These are phyloP conservation scores for Mucor sp. DNA, from an alignment of 371 early-diverging fungal genomes.

Conservation along the genomic window DNA sequence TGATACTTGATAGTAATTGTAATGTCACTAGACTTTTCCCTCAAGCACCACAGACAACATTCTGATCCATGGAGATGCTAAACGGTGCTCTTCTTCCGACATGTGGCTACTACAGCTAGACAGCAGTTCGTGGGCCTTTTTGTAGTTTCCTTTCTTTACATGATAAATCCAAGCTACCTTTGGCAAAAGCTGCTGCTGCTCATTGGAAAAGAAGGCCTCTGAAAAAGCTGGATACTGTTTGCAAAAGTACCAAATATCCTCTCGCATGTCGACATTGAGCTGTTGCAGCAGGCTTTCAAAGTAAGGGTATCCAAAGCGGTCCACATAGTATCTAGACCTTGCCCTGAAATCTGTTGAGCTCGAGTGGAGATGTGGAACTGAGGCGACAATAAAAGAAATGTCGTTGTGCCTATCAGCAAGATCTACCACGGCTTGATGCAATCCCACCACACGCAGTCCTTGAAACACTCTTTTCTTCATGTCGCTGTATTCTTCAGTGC, in stretches of 20 bases:
- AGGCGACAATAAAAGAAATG: background rate
- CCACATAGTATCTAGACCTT: background rate
- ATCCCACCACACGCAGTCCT: background rate
- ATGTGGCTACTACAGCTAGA: background rate
- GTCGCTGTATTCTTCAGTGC: background rate
- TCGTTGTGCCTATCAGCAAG: conserved; percentile 8
- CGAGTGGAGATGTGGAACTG: background rate
- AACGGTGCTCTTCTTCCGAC: background rate
- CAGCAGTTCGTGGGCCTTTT: background rate
- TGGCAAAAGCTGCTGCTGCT: background rate
- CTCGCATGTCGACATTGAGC: background rate
- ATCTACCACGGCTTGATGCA: background rate
- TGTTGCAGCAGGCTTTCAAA: background rate
- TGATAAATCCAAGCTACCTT: conserved; percentile 8
- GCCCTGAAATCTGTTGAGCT: background rate
- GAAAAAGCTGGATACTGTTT: background rate
- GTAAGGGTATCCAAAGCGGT: conserved; percentile 4
- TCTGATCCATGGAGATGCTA: background rate
- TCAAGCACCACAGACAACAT: background rate
- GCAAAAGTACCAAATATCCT: background rate
- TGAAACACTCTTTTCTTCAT: background rate
- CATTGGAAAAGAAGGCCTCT: background rate
- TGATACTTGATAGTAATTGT: too few relatives aligned
- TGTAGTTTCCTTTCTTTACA: conserved; percentile 2
- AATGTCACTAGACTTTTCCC: background rate